phyloP scores from a whole-genome alignment of 2,329 filamentous ascomycete species.

The Aspergillus thermomutatus region DNA sequence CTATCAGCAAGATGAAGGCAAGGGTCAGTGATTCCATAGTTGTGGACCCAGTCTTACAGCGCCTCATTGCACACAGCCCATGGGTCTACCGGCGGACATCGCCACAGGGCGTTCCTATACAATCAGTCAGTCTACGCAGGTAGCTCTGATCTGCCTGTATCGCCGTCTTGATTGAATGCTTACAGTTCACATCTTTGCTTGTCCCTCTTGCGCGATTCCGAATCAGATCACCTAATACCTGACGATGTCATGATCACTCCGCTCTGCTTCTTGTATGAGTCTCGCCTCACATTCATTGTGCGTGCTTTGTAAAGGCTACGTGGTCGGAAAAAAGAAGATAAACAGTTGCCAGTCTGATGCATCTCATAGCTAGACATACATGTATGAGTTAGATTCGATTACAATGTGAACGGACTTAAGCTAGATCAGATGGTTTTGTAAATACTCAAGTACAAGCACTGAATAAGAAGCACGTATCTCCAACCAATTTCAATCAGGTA shows the following conservation, averaged over 20 bases:
- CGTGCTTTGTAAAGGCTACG: not conserved
- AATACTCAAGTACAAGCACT: not conserved
- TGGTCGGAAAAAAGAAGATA: not conserved
- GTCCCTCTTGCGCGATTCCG: not conserved
- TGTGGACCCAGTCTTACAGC: not conserved
- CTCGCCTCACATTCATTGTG: not conserved
- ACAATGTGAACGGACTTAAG: not conserved
- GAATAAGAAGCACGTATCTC: not conserved
- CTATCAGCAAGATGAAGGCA: not conserved
- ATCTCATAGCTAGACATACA: not conserved
- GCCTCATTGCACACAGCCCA: too few relatives aligned
- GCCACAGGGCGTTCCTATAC: not conserved
- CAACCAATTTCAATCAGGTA: not conserved
- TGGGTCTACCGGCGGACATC: not conserved
- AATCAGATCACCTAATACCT: not conserved
- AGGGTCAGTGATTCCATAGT: not conserved
- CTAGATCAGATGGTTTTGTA: not conserved
- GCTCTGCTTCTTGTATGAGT: not conserved
- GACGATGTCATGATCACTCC: not conserved
- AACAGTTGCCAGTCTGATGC: not conserved
- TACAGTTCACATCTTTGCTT: not conserved
- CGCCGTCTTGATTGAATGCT: not conserved
- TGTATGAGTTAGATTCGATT: not conserved
- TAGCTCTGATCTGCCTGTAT: not conserved
- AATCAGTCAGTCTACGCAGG: not conserved